Evolutionary conservation across 108 stramenopile genomes (phyloP).

Genomic region (Skeletonema tropicum): DNA sequence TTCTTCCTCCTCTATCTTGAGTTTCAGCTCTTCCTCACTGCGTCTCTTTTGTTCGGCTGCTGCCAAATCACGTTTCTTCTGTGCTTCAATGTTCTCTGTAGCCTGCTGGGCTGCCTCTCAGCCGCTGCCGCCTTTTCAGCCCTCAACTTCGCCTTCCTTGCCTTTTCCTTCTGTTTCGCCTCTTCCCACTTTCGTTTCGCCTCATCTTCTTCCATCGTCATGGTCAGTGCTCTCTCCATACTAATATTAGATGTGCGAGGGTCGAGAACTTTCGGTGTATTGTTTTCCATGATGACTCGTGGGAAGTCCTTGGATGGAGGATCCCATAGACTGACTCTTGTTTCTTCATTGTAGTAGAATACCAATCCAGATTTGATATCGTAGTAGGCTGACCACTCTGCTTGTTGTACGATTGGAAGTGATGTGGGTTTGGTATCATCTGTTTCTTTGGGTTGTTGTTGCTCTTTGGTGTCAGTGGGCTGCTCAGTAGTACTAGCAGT

Average conservation of each 20-base stretch:
- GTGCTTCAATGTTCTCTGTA: not conserved
- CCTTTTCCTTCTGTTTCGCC: constrained; percentile 54
- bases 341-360: constrained; percentile 35
- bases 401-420: constrained; percentile 25
- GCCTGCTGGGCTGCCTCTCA: not conserved
- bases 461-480: not conserved
- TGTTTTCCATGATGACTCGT: constrained; percentile 13
- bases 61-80: constrained; percentile 5
- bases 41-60: constrained; percentile 54
- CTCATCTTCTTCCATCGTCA: constrained; percentile 18
- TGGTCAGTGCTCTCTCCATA: constrained; percentile 22
- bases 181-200: constrained; percentile 22
- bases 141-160: constrained; percentile 73
- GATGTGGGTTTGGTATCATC: not conserved
- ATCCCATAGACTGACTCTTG: constrained; percentile 42
- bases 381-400: constrained; percentile 35
- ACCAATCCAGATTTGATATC: constrained; percentile 33
- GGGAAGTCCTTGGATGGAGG: constrained; percentile 28
- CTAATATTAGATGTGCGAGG: constrained; percentile 15
- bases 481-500: not conserved
- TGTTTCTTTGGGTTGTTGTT: not conserved
- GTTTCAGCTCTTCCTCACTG: constrained; percentile 45
- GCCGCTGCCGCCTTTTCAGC: constrained; percentile 62
- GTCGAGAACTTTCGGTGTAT: constrained; percentile 13
- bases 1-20: constrained; percentile 15